Evolutionary conservation across 2,329 filamentous ascomycete genomes (phyloP).

Genomic region (Trichoderma lentiforme): DNA sequence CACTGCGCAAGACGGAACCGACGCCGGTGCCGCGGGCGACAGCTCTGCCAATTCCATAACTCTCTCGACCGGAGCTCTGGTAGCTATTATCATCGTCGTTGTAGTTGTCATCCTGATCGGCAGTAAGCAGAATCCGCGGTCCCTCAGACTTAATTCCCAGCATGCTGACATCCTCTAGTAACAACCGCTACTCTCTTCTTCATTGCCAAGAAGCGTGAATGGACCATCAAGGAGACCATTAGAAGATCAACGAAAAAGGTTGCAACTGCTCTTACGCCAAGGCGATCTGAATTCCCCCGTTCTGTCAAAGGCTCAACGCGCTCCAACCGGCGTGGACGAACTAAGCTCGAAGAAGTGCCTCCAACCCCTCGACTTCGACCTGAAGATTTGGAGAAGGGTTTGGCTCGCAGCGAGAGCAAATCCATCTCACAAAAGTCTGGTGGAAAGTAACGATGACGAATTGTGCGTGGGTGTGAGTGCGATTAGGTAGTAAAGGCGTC

Average conservation of each 20-base stretch:
- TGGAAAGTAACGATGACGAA: not conserved
- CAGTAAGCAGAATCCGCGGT: constrained; percentile 47
- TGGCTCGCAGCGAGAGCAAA: constrained; percentile 38
- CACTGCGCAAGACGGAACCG: constrained; percentile 43
- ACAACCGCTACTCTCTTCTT: constrained; percentile 68
- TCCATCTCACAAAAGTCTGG: constrained; percentile 27
- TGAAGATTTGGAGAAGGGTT: constrained; percentile 59
- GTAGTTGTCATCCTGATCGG: constrained; percentile 64
- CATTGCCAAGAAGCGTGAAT: constrained; percentile 79
- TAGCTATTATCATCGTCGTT: constrained; percentile 73
- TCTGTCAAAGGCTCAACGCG: constrained; percentile 47
- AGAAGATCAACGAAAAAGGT: constrained; percentile 64
- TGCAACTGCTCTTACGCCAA: constrained; percentile 59
- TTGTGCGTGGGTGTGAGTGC: not conserved
- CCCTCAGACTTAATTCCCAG: no score
- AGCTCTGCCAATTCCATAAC: constrained; percentile 54
- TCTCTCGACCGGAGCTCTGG: constrained; percentile 65
- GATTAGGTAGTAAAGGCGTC: not conserved
- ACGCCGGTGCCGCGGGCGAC: constrained; percentile 63
- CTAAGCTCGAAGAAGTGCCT: constrained; percentile 54
- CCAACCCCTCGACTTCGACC: constrained; percentile 54
- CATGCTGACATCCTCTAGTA: constrained; percentile 42
- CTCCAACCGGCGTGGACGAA: constrained; percentile 35
- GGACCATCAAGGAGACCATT: constrained; percentile 71
- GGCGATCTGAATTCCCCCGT: constrained; percentile 57